Conservation (phyloP, 2,329 filamentous ascomycete species). For the Thermothelomyces thermophilus region DNA sequence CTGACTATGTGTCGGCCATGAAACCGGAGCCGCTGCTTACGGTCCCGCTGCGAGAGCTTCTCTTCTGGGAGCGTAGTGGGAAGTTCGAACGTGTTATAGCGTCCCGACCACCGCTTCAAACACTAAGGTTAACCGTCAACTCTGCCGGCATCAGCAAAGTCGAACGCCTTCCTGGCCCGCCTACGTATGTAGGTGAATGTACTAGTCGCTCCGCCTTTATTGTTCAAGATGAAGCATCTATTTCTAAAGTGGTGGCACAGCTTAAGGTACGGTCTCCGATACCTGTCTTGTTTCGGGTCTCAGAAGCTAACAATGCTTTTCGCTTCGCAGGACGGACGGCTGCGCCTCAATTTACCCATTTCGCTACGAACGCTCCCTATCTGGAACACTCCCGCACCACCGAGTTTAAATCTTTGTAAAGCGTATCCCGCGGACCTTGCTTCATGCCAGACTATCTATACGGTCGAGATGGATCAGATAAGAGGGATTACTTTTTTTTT, state of each 20-base stretch:
- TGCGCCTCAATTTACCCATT: not conserved
- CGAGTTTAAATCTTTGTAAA: constrained; percentile 2
- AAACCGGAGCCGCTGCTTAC: not conserved
- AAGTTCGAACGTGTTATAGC: not conserved
- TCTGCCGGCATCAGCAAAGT: not conserved
- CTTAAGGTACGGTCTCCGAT: too few species aligned
- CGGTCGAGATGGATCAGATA: not conserved
- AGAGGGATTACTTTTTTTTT: constrained; percentile 14
- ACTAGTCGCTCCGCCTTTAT: not conserved
- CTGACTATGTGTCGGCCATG: not conserved
- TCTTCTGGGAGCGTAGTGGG: not conserved
- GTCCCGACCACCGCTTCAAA: not conserved
- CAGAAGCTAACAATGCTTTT: too few species aligned
- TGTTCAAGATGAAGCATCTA: not conserved
- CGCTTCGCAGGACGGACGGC: not conserved
- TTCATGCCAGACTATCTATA: not conserved
- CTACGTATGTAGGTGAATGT: constrained; percentile 1
- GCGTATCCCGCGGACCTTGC: not conserved
- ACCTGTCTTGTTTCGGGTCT: too few species aligned
- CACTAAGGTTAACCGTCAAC: not conserved
- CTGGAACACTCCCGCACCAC: constrained; percentile 13
- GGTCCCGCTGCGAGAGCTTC: not conserved
- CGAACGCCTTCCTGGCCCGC: not conserved
- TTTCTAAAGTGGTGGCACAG: not conserved
- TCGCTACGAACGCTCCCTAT: not conserved